A percentile compares a stretch with the other conserved stretches of the same genome.
Evolutionary conservation across 495 filamentous ascomycete genomes (phyloP).

Genomic region (Podospora didyma): DNA sequence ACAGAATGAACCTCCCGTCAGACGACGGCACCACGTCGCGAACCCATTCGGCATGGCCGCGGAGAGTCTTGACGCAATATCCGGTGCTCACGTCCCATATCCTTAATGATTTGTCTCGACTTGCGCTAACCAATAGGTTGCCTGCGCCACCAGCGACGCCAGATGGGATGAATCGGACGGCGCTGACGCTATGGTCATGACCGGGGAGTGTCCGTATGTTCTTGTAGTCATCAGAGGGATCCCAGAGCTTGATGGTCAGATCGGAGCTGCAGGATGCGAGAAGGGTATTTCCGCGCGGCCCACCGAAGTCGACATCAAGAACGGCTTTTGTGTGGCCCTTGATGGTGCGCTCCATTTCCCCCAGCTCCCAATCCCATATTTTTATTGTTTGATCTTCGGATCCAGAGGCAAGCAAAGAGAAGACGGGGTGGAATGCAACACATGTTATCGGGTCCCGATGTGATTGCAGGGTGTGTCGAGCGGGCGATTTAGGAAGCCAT

Average conservation of each 20-base stretch:
- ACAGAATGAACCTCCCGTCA: conserved; percentile 80
- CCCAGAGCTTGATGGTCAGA: conserved; percentile 94
- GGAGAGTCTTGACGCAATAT: conserved; percentile 82
- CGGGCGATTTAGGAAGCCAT: conserved; percentile 80
- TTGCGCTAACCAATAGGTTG: conserved; percentile 78
- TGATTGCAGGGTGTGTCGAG: conserved; percentile 78
- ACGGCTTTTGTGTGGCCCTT: conserved; percentile 93
- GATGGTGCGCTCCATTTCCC: conserved; percentile 84
- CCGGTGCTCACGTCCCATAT: conserved; percentile 94
- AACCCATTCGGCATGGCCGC: conserved; percentile 85
- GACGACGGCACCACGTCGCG: conserved; percentile 76
- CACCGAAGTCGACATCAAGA: conserved; percentile 86
- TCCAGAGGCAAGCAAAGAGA: conserved; percentile 85
- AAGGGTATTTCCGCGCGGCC: conserved; percentile 77
- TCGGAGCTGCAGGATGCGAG: conserved; percentile 89
- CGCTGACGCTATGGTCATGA: conserved; percentile 88
- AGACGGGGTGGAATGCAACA: conserved; percentile 92
- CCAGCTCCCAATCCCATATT: conserved; percentile 97
- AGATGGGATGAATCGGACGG: conserved; percentile 83
- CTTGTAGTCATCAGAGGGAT: conserved; percentile 90
- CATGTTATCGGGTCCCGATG: conserved; percentile 80
- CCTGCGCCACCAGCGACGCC: conserved; percentile 64
- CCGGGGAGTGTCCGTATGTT: conserved; percentile 90
- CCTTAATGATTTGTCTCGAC: conserved; percentile 74
- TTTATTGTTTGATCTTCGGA: conserved; percentile 88